A percentile compares a stretch with the other conserved stretches of the same genome.
These are phyloP conservation scores for Verruconis gallopava DNA, from an alignment of 2,329 filamentous ascomycete species.

Conservation along the genomic window DNA sequence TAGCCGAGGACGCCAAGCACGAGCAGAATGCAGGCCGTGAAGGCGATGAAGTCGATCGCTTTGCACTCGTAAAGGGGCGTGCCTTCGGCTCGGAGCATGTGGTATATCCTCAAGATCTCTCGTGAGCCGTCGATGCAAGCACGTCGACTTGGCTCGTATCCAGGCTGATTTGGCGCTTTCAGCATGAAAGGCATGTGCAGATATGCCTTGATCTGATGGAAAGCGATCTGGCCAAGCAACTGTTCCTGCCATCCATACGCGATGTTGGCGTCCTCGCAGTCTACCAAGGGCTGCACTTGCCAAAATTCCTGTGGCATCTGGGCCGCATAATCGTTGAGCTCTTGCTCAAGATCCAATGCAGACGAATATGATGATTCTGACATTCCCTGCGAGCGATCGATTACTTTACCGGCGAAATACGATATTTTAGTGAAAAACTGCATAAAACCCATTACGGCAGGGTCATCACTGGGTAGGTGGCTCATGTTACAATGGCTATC, in stretches of 20 bases:
- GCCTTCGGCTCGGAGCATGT: slow-evolving; percentile 22
- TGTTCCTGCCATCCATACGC: slow-evolving; percentile 22
- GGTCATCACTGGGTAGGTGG: slow-evolving; percentile 8
- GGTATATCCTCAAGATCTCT: slow-evolving; percentile 28
- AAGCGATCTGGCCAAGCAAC: slow-evolving; percentile 30
- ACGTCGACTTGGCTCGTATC: slow-evolving; percentile 13
- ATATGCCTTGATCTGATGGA: slow-evolving; percentile 31
- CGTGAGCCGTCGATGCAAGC: slow-evolving; percentile 29
- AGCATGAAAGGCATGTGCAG: slow-evolving; percentile 10
- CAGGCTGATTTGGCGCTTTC: slow-evolving; percentile 4
- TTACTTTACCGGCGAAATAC: slow-evolving; percentile 29
- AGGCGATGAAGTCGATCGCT: slow-evolving; percentile 34
- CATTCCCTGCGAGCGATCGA: slow-evolving; percentile 29
- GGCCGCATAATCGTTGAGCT: slow-evolving; percentile 27
- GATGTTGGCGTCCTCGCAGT: slow-evolving; percentile 19
- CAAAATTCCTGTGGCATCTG: slow-evolving; percentile 27
- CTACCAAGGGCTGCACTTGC: slow-evolving; percentile 19
- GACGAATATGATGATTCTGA: slow-evolving; percentile 23
- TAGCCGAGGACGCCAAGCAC: slow-evolving; percentile 30
- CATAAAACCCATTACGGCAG: slow-evolving; percentile 7
- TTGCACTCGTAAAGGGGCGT: slow-evolving; percentile 33
- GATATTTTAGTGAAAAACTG: slow-evolving; percentile 23
- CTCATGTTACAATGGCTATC: slow-evolving; percentile 26
- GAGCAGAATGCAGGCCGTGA: slow-evolving; percentile 32
- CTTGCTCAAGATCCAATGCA: slow-evolving; percentile 30